phyloP scores from a whole-genome alignment of 495 filamentous ascomycete genomes.

The Penicillium diatomitis region DNA sequence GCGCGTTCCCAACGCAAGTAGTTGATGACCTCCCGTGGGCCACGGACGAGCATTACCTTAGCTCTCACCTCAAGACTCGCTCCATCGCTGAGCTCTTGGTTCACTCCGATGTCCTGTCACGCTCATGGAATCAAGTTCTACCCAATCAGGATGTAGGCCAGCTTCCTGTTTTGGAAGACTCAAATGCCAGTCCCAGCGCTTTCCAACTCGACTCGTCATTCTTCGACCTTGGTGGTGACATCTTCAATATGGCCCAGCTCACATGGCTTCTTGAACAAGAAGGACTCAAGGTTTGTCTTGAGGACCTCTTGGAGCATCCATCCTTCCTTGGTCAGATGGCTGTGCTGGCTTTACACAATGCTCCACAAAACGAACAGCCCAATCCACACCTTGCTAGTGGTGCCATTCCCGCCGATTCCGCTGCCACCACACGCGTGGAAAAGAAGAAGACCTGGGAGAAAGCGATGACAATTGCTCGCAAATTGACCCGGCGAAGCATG shows the following conservation, averaged over 20 bases:
- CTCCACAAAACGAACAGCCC: conserved; percentile 17
- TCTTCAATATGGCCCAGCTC: conserved; percentile 42
- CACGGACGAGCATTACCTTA: conserved; percentile 23
- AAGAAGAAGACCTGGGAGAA: conserved; percentile 26
- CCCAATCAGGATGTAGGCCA: conserved; percentile 13
- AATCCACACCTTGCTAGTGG: conserved; percentile 9
- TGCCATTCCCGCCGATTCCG: conserved; percentile 5
- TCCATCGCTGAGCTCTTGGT: conserved; percentile 38
- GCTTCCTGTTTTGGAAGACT: background rate
- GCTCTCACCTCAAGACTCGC: conserved; percentile 31
- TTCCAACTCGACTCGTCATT: conserved; percentile 43
- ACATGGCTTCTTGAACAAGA: conserved; percentile 40
- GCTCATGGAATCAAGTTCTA: conserved; percentile 43
- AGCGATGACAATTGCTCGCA: conserved; percentile 24
- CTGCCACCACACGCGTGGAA: conserved; percentile 5
- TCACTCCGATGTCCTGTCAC: conserved; percentile 38
- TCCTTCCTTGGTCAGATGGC: conserved; percentile 43
- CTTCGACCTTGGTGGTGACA: conserved; percentile 45
- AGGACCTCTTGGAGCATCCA: conserved; percentile 41
- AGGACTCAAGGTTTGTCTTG: conserved; percentile 38
- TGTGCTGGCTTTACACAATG: conserved; percentile 30
- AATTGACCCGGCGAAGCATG: conserved; percentile 19
- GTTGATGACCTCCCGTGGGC: conserved; percentile 20
- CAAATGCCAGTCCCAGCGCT: conserved; percentile 3
- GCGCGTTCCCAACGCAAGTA: conserved; percentile 23